phyloP scores from a whole-genome alignment of 768 basidiomycete genomes.

The Imleria badia region DNA sequence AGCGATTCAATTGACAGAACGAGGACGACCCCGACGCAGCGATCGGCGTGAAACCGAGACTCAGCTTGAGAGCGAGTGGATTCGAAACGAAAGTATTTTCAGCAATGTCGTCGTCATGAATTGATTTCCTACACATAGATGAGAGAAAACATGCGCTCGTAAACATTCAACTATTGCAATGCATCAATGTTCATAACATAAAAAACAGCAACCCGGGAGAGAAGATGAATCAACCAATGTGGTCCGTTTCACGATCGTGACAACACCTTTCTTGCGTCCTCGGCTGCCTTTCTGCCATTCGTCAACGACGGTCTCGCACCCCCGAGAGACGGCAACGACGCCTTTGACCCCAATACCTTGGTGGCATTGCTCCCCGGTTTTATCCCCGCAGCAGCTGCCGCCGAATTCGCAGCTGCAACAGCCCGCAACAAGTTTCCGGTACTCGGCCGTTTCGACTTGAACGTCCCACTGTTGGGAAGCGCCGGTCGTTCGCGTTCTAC shows the following conservation, averaged over 20 bases:
- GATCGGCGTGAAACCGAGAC: no score
- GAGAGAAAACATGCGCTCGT: conserved; percentile 7
- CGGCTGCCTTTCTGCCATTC: conserved; percentile 36
- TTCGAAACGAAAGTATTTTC: no score
- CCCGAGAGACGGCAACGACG: conserved; percentile 12
- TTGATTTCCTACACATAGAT: no score
- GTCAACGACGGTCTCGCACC: conserved; percentile 41
- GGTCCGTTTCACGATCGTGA: conserved; percentile 12
- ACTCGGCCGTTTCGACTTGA: conserved; percentile 44
- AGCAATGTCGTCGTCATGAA: no score
- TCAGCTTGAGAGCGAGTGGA: no score
- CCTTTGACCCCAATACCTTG: conserved; percentile 10
- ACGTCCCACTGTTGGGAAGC: conserved; percentile 4
- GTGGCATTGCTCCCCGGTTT: conserved; percentile 17
- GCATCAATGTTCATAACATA: conserved; percentile 5
- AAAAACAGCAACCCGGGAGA: neutral
- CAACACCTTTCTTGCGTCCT: conserved; percentile 40
- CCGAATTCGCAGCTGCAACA: conserved; percentile 57
- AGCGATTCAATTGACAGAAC: no score
- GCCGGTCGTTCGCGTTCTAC: conserved; percentile 39
- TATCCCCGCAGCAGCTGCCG: conserved; percentile 20
- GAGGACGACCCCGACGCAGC: no score
- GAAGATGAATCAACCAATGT: neutral
- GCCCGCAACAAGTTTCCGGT: conserved; percentile 55
- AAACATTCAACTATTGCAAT: conserved; percentile 8